Conservation (phyloP, 106 monocot genomes). For the Dendrobium nobile region DNA sequence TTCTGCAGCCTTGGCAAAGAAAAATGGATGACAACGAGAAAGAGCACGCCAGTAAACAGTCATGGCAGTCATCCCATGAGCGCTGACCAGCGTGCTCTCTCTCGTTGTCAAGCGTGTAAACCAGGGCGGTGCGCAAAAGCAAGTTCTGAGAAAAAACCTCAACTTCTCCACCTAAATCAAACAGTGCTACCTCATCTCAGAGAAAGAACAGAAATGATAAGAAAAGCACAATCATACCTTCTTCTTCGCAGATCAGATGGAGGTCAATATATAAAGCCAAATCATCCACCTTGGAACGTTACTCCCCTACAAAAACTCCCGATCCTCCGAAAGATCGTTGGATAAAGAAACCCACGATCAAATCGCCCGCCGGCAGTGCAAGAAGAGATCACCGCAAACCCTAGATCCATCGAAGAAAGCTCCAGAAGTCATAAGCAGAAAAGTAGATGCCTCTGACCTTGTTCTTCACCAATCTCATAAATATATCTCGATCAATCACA, state of each 20-base stretch:
- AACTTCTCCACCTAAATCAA: background rate
- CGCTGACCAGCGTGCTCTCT: constrained; percentile 23
- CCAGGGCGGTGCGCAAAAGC: background rate
- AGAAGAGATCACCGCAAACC: background rate
- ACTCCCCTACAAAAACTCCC: background rate
- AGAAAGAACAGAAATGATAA: background rate
- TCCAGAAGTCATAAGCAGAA: background rate
- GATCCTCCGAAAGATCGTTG: background rate
- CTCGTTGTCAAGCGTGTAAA: constrained; percentile 15
- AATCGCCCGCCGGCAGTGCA: background rate
- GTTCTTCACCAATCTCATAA: background rate
- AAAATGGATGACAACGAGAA: constrained; percentile 13
- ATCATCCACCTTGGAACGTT: background rate
- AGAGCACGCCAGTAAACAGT: constrained; percentile 20
- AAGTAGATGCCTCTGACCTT: background rate
- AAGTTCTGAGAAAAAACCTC: background rate
- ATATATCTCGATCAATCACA: too few species aligned
- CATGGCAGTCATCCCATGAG: constrained; percentile 7
- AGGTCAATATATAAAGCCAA: background rate
- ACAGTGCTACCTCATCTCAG: background rate
- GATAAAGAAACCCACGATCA: background rate
- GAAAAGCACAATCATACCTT: background rate
- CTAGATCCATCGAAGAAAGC: background rate
- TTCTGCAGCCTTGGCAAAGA: background rate
- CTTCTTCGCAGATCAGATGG: background rate